Evolutionary conservation across 2,329 filamentous ascomycete species (phyloP), one percentile per base, ranked within the genome.

Genomic region (Pseudocercospora macadamiae): DNA sequence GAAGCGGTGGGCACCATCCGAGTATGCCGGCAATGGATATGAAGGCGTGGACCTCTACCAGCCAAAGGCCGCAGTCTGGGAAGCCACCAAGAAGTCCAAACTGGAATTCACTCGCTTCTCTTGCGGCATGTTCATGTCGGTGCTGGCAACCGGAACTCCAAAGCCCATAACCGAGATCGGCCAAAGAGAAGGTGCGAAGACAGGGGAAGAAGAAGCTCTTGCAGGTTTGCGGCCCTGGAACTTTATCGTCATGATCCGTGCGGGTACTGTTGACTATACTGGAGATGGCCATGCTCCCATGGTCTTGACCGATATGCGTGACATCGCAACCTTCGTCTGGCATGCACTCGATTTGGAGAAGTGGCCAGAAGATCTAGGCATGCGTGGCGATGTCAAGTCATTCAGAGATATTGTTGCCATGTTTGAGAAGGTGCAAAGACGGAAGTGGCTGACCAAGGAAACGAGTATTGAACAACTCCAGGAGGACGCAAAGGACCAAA

Each of bases 1-100:
- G 6, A 81, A 81, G 64, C 79, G 84, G 5, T 87, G 84, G 65
- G 77, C 86, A 0, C 84, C 85, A 1, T 83, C 81, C 44, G 86
- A 89, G 62, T 88, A 79, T 61, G 79, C 69, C 2, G 57, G 62
- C 3, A 34, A 28, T 2, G 57, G 56, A 4, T 65, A 69, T 47
- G 64, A 67, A n/a, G 64, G 61, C 16, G 55, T 71, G 12, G 68
- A 71, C 32, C 30, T 67, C 18, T 72, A 68, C 49, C 52, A 42
- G 5, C 49, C 54, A 10, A 71, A 73, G 55, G 61, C 57, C 4
- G 54, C 53, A 1, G 68, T 71, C 1, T 70, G 69, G 67, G 51
- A 64, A 6, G 66, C 64, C 0, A 60, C 62, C 9, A 34, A 59
- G 45, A 53, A 56, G 4, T 63, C 62, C 12, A 68, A 66, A 3